phyloP scores from a whole-genome alignment of 225 moss, liverwort and hornwort species.

The Bryoerythrophyllum caledonicum region DNA sequence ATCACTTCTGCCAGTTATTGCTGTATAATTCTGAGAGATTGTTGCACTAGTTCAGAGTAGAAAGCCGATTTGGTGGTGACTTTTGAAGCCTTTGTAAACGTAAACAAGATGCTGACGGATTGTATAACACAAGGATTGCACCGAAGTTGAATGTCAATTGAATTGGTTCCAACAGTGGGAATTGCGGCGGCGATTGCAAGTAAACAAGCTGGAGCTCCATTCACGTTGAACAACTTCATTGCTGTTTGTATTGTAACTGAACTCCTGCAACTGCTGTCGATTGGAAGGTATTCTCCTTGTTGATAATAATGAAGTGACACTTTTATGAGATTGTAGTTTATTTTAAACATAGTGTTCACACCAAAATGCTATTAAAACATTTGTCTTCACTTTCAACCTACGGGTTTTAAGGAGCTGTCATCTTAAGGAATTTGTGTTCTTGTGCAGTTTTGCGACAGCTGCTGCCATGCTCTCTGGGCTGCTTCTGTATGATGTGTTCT shows the following conservation, averaged over 20 bases:
- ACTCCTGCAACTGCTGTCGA: conserved; percentile 86
- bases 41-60: not conserved
- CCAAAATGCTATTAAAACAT: not conserved
- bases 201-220: conserved; percentile 91
- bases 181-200: conserved; percentile 80
- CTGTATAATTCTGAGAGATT: not conserved
- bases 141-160: conserved; percentile 9
- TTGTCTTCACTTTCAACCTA: not conserved
- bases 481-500: conserved; percentile 95
- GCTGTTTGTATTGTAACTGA: conserved; percentile 99
- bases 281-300: conserved; percentile 66
- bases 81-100: not conserved
- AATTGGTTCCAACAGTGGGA: conserved; percentile 53
- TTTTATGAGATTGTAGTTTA: not conserved
- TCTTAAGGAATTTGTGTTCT: conserved; percentile 4
- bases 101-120: not conserved
- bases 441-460: conserved; percentile 82
- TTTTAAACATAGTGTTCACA: not conserved
- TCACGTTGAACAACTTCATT: conserved; percentile 91
- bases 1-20: not conserved
- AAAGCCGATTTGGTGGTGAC: conserved; percentile 4
- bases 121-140: not conserved
- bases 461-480: conserved; percentile 93
- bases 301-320: not conserved
- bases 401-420: not conserved